Evolutionary conservation across 352 stramenopile species (phyloP), one percentile per base, ranked within the genome.

Genomic region (Phytopythium boreale): DNA sequence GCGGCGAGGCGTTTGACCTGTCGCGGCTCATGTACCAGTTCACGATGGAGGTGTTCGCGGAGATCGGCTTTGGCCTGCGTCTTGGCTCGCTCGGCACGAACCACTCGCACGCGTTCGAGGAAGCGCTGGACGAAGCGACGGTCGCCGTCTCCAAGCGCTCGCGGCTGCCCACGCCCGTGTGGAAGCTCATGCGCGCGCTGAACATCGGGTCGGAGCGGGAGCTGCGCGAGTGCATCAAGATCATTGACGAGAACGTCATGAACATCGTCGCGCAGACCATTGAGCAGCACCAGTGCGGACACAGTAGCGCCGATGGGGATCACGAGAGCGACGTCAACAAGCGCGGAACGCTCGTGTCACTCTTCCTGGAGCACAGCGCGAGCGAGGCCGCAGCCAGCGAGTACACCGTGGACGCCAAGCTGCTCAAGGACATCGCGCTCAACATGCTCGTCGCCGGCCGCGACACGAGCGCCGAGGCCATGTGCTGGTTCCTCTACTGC

Each of bases 381-480:
- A 52, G 56, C 56, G 56, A 61, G 41, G 11, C 5, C 12, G 56
- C 53, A 9, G 53, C 31, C 14, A 29, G 56, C 56, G 56, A 61
- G 22, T 56, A 56, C 58, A 44, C 20, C 26, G 36, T 43, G 11
- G 24, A 43, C 10, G 46, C 47, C 46, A 61, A 61, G 56, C 24
- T 61, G 56, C 56, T 61, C 11, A 61, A 52, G 37, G 74, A 92
- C 56, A 82, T 93, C 36, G 74, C 87, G 10, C 67, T 93, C 17
- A 84, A 77, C n/a, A 84, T 90, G 26, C 68, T 93, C 36, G 80
- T 93, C 46, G 84, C 80, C 27, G 85, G 84, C 27, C 70, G 82
- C 7, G 84, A 93, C 63, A 92, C 85, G 11, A 90, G 82, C 26
- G 78, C 80, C 0, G 76, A 81, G 50, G 72, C 76, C 15, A 72